Conservation (phyloP, 495 filamentous ascomycete species). For the Penicillium steckii region DNA sequence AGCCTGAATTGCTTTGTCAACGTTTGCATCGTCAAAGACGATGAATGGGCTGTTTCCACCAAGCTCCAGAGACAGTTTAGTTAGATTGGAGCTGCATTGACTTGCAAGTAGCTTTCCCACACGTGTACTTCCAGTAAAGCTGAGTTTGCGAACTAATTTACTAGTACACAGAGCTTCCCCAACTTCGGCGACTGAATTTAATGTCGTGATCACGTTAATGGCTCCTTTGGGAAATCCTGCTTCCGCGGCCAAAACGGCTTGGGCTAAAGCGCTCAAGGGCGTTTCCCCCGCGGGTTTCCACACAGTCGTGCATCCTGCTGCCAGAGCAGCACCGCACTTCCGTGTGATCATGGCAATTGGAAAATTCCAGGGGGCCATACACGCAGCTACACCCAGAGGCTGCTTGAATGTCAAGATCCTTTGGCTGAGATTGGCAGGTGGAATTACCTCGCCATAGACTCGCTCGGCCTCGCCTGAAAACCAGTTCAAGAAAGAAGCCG, state of each 20-base stretch:
- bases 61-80: not conserved
- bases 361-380: slow-evolving; percentile 44
- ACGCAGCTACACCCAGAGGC: slow-evolving; percentile 34
- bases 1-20: slow-evolving; percentile 72
- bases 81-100: not conserved
- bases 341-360: slow-evolving; percentile 36
- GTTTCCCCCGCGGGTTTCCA: not conserved
- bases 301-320: slow-evolving; percentile 29
- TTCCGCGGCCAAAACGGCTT: not conserved
- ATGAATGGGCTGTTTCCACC: slow-evolving; percentile 96
- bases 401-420: slow-evolving; percentile 25
- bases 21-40: slow-evolving; percentile 80
- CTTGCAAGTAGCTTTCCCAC: not conserved
- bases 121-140: not conserved
- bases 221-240: not conserved
- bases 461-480: slow-evolving; percentile 58
- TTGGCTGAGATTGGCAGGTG: slow-evolving; percentile 14
- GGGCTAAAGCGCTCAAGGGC: not conserved
- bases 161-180: not conserved
- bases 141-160: not conserved
- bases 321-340: slow-evolving; percentile 36
- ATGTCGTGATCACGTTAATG: not conserved
- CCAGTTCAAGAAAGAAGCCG: slow-evolving; percentile 49
- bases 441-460: slow-evolving; percentile 45
- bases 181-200: not conserved